phyloP scores from a whole-genome alignment of 768 basidiomycete genomes.

The Tephrocybe rancida region DNA sequence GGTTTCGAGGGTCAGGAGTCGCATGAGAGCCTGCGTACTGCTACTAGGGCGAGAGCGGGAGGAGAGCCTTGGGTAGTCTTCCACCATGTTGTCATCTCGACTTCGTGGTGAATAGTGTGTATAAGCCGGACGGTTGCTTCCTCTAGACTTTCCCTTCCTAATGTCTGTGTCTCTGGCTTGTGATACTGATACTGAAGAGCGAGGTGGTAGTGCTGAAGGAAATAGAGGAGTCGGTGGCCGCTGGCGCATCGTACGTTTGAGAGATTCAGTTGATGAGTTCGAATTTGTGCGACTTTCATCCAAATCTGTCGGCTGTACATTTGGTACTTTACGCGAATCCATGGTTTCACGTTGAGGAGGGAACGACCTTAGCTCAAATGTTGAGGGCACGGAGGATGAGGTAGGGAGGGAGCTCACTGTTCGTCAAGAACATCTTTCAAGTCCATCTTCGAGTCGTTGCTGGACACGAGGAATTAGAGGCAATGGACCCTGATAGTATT shows the following conservation, averaged over 20 bases:
- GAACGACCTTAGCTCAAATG: slow-evolving; percentile 6
- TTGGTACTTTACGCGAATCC: no score
- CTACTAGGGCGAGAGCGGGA: slow-evolving; percentile 10
- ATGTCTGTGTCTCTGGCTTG: background rate
- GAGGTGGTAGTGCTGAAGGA: background rate
- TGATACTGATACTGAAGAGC: background rate
- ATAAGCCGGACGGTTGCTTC: slow-evolving; percentile 1
- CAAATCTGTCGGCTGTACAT: slow-evolving; percentile 1
- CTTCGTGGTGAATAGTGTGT: slow-evolving; percentile 2
- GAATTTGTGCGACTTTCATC: background rate
- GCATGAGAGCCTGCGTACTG: slow-evolving; percentile 7
- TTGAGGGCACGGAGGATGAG: background rate
- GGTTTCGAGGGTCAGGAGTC: slow-evolving; percentile 34
- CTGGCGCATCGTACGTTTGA: no score
- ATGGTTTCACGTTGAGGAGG: slow-evolving; percentile 6
- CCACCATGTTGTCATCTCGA: background rate
- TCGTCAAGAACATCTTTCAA: no score
- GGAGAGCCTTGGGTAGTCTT: background rate
- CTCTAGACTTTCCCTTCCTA: slow-evolving; percentile 1
- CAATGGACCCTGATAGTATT: no score
- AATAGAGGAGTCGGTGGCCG: slow-evolving; percentile 14
- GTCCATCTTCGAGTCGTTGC: no score
- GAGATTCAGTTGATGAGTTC: background rate
- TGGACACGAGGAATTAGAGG: no score
- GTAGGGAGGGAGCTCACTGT: background rate